Evolutionary conservation across 2,329 filamentous ascomycete species (phyloP).

Genomic region (Fusarium sp.): DNA sequence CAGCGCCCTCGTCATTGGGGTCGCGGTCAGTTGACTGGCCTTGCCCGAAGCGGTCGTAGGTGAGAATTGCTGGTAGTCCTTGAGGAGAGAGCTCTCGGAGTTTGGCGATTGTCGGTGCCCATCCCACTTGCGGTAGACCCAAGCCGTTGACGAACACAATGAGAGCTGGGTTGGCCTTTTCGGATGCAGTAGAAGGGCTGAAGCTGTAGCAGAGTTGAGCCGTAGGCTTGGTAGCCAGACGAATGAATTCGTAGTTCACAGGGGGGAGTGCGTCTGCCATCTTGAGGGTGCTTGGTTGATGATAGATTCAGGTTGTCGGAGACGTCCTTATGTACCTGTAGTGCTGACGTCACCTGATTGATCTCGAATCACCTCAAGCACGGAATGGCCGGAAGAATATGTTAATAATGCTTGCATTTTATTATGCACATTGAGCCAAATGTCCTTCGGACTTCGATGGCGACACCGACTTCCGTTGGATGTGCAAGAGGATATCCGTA

Average conservation of each 20-base stretch:
- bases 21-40: constrained; percentile 61
- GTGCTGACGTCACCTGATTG: constrained; percentile 30
- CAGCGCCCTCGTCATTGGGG: constrained; percentile 59
- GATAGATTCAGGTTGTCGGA: not conserved
- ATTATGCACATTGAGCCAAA: too few species aligned
- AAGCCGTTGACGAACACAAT: constrained; percentile 47
- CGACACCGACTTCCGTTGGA: too few species aligned
- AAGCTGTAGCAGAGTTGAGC: constrained; percentile 39
- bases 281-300: not conserved
- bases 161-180: not conserved
- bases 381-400: not conserved
- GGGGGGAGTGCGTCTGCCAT: not conserved
- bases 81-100: not conserved
- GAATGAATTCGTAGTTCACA: constrained; percentile 10
- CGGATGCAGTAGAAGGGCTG: not conserved
- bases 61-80: constrained; percentile 59
- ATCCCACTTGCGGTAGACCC: constrained; percentile 36
- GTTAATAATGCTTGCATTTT: too few species aligned
- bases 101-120: constrained; percentile 27
- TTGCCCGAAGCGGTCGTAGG: constrained; percentile 73
- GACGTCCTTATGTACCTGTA: not conserved
- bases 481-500: too few species aligned
- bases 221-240: constrained; percentile 37
- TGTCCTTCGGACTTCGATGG: too few species aligned
- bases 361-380: too few species aligned